Evolutionary conservation across 2,329 filamentous ascomycete genomes (phyloP).

Genomic region (Colletotrichum liriopes): DNA sequence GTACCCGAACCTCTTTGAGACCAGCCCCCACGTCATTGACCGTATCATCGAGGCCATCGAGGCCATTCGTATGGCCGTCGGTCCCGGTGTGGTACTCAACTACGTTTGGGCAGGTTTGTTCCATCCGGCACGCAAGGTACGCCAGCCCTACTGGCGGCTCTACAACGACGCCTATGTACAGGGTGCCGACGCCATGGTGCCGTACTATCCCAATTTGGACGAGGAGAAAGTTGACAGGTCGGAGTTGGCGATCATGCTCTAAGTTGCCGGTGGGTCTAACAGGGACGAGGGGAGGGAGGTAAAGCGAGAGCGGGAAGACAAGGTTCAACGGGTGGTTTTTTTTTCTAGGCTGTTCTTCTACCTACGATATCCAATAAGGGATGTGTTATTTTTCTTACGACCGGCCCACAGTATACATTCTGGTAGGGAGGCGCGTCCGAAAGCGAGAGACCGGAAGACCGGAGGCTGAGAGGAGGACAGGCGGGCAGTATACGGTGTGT

Average conservation of each 20-base stretch:
- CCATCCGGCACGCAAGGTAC: constrained; percentile 95
- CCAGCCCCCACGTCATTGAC: constrained; percentile 97
- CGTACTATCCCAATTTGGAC: constrained; percentile 91
- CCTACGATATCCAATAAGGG: constrained; percentile 19
- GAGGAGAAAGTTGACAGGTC: constrained; percentile 85
- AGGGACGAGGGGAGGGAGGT: neutral
- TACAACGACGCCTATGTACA: constrained; percentile 99
- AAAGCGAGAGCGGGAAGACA: constrained; percentile 3
- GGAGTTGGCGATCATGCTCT: constrained; percentile 88
- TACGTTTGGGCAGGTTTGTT: constrained; percentile 99
- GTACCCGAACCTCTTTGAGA: constrained; percentile 98
- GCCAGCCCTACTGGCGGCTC: constrained; percentile 94
- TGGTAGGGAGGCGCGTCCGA: neutral
- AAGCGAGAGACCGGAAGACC: neutral
- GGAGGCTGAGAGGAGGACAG: neutral
- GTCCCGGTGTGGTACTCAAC: constrained; percentile 94
- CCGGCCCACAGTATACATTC: constrained; percentile 1
- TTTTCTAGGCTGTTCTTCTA: constrained; percentile 10
- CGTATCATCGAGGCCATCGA: constrained; percentile 98
- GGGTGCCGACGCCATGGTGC: constrained; percentile 93
- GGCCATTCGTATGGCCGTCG: constrained; percentile 93
- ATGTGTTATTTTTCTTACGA: constrained; percentile 10
- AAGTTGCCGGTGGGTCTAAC: constrained; percentile 48
- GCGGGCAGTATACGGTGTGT: constrained; percentile 12
- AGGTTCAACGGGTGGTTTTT: constrained; percentile 9